Evolutionary conservation across 345 rosid genomes (phyloP), one percentile per base, ranked within the genome.

Genomic region (Pistacia integerrima): DNA sequence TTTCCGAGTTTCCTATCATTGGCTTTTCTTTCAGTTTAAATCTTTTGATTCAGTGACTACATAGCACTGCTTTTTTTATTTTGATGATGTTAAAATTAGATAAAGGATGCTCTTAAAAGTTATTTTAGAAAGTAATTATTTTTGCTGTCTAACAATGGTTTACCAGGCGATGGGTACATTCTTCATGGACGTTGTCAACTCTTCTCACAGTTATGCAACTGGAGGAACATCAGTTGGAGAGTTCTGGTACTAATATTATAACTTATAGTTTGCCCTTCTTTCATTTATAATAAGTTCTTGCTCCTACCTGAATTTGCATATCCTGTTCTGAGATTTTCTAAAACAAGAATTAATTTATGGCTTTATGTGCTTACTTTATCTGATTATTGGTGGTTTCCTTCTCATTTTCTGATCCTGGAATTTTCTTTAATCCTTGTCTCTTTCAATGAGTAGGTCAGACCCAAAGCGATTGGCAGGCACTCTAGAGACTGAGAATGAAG

Each of bases 121-220:
- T 60, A 11, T 51, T 38, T 10, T 69, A 12, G 14, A 7, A 62
- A 59, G 4, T 38, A 5, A 35, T 20, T 74, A 62, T 64, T 51
- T 67, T 54, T 28, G 67, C 46, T 83, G 10, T 73, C 59, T 18
- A 80, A 72, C 13, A 77, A 73, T 76, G 33, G 25, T 68, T 73
- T 82, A 61, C 22, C 88, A 96, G 99, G 90, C 86, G 33, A 90
- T 90, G 6, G 90, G 91, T 8, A 84, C 85, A 66, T 91, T 78
- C 79, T 96, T 96, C 84, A 90, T 96, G 98, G 93, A 92, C 52
- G 84, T 87, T 5, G 91, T 96, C 16, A 96, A 93, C 80, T 85
- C 92, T 57, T 92, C 99, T 63, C 93, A 96, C 83, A 85, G 92
- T 86, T 96, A 90, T 84, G 93, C 98, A 66, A 92, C 98, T 30